phyloP scores from a whole-genome alignment of 805 yeast genomes.

The Komagataella kurtzmanii region DNA sequence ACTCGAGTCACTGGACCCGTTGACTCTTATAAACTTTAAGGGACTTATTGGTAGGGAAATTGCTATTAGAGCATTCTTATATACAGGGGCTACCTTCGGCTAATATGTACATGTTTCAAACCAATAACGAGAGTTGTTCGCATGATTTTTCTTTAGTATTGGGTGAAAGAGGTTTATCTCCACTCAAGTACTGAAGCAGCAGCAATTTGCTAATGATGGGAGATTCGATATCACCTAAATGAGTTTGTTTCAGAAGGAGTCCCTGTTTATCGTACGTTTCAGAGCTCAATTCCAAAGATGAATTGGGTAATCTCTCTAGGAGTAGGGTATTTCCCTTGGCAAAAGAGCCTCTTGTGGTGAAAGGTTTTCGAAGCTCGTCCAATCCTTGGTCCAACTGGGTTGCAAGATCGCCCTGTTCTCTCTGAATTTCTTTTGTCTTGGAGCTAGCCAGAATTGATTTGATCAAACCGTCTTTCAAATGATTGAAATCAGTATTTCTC shows the following conservation, averaged over 20 bases:
- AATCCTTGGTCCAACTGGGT: slow-evolving; percentile 42
- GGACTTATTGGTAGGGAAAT: neutral
- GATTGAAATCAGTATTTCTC: slow-evolving; percentile 84
- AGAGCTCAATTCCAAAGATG: slow-evolving; percentile 30
- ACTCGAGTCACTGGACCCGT: too few relatives aligned
- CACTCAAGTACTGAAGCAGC: slow-evolving; percentile 65
- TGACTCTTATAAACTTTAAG: too few relatives aligned
- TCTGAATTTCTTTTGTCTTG: slow-evolving; percentile 31
- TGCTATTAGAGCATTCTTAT: neutral
- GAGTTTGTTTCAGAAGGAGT: slow-evolving; percentile 11
- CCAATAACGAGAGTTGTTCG: neutral
- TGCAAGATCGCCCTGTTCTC: slow-evolving; percentile 20
- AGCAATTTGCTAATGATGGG: slow-evolving; percentile 56
- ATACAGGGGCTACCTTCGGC: neutral
- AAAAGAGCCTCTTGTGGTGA: slow-evolving; percentile 51
- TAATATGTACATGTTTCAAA: neutral
- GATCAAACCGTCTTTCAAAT: slow-evolving; percentile 78
- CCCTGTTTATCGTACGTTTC: slow-evolving; percentile 24
- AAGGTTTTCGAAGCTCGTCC: slow-evolving; percentile 48
- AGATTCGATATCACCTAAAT: slow-evolving; percentile 47
- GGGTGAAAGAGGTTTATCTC: slow-evolving; percentile 50
- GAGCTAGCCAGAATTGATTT: slow-evolving; percentile 66
- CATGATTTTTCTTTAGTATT: slow-evolving; percentile 24
- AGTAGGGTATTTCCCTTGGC: slow-evolving; percentile 59
- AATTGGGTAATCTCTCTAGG: slow-evolving; percentile 37